A percentile compares a stretch with the other conserved stretches of the same genome.
phyloP scores from a whole-genome alignment of 2,329 filamentous ascomycete species.

The Neofusicoccum umdonicola region DNA sequence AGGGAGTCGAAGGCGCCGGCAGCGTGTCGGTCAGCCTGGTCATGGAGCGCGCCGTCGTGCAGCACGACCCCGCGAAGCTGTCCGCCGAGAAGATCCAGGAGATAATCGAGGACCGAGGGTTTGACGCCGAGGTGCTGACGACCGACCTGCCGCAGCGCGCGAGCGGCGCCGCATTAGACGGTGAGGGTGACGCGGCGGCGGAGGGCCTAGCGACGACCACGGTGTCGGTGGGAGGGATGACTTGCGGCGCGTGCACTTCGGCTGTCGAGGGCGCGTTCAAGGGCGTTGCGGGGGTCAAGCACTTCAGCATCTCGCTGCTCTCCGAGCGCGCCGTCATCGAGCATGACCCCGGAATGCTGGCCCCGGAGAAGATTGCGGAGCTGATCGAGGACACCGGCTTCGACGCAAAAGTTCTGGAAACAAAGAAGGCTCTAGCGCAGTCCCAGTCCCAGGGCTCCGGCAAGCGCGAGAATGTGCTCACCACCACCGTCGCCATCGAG shows the following conservation, averaged over 20 bases:
- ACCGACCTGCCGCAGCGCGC: constrained; percentile 67
- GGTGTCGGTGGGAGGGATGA: constrained; percentile 82
- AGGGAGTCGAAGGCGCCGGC: constrained; percentile 74
- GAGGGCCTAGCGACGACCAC: constrained; percentile 59
- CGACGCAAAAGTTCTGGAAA: constrained; percentile 74
- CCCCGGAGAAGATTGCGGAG: constrained; percentile 54
- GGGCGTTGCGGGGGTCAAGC: constrained; percentile 68
- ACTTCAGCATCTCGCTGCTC: constrained; percentile 78
- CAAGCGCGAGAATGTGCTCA: constrained; percentile 52
- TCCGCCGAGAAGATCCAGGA: constrained; percentile 74
- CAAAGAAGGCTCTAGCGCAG: constrained; percentile 43
- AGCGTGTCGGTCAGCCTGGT: constrained; percentile 89
- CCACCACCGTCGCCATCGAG: constrained; percentile 83
- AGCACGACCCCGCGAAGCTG: constrained; percentile 77
- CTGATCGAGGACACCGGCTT: constrained; percentile 71
- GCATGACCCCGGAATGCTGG: constrained; percentile 62
- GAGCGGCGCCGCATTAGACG: constrained; percentile 30
- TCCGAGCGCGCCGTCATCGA: constrained; percentile 84
- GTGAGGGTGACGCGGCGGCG: constrained; percentile 33
- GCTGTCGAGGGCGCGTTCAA: constrained; percentile 80
- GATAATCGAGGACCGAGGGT: constrained; percentile 87
- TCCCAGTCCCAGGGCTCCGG: constrained; percentile 37
- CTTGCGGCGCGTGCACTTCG: constrained; percentile 84
- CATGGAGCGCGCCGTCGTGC: constrained; percentile 92
- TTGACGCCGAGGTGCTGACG: constrained; percentile 84